A percentile compares a stretch with the other conserved stretches of the same genome.
Conservation (phyloP, 2,329 filamentous ascomycete species). For the Fusarium temperatum region DNA sequence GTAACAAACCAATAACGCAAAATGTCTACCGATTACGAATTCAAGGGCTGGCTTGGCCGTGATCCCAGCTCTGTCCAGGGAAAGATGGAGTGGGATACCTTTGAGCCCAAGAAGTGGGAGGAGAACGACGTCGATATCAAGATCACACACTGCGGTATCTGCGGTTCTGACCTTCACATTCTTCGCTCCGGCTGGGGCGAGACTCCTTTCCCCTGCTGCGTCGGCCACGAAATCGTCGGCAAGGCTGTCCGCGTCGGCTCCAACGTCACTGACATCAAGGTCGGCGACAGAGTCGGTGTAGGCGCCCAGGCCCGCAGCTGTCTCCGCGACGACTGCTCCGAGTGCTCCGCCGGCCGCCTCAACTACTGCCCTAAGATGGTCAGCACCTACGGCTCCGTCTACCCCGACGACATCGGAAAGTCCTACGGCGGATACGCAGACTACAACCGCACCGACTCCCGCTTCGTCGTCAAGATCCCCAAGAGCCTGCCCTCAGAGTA, state of each 20-base stretch:
- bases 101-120: slow-evolving; percentile 69
- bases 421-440: slow-evolving; percentile 58
- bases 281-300: slow-evolving; percentile 71
- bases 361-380: slow-evolving; percentile 53
- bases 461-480: slow-evolving; percentile 60
- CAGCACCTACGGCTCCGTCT: slow-evolving; percentile 63
- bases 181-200: slow-evolving; percentile 61
- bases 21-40: slow-evolving; percentile 55
- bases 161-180: slow-evolving; percentile 67
- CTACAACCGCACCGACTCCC: slow-evolving; percentile 45
- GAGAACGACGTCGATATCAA: slow-evolving; percentile 72
- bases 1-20: too few species aligned
- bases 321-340: slow-evolving; percentile 51
- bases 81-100: slow-evolving; percentile 63
- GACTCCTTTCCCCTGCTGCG: slow-evolving; percentile 58
- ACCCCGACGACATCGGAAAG: slow-evolving; percentile 54
- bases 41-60: slow-evolving; percentile 62
- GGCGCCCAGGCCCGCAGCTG: slow-evolving; percentile 69
- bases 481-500: slow-evolving; percentile 51
- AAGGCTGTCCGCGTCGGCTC: slow-evolving; percentile 62
- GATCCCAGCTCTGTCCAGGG: slow-evolving; percentile 53
- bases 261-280: slow-evolving; percentile 57
- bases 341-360: slow-evolving; percentile 52
- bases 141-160: slow-evolving; percentile 71
- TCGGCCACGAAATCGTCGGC: slow-evolving; percentile 74